Conservation (phyloP, 768 basidiomycete genomes). For the Punctularia strigosozonata region DNA sequence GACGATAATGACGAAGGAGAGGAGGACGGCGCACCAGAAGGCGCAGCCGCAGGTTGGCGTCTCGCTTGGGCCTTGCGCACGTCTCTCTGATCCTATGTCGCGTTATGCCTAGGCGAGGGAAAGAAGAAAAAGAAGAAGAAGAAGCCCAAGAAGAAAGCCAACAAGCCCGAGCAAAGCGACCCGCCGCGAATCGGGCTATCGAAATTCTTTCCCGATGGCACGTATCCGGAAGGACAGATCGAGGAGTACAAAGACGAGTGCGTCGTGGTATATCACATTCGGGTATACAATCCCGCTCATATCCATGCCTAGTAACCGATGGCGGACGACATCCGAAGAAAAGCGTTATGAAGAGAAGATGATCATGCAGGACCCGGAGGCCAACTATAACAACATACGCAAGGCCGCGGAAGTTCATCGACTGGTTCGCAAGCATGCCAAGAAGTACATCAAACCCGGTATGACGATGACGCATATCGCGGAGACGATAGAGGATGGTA, state of each 20-base stretch:
- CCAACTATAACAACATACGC: conserved; percentile 83
- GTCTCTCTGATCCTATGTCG: not conserved
- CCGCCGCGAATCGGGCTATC: conserved; percentile 85
- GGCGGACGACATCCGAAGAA: conserved; percentile 86
- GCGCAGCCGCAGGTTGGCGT: conserved; percentile 10
- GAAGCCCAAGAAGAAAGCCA: conserved; percentile 75
- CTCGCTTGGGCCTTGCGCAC: not conserved
- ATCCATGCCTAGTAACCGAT: conserved; percentile 54
- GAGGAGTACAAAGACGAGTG: conserved; percentile 90
- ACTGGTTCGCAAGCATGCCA: conserved; percentile 75
- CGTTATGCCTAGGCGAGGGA: conserved; percentile 26
- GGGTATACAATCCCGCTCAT: conserved; percentile 3
- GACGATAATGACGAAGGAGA: conserved; percentile 15
- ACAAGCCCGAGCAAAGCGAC: conserved; percentile 72
- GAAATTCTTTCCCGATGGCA: conserved; percentile 78
- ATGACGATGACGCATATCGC: conserved; percentile 93
- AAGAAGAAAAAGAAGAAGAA: conserved; percentile 93
- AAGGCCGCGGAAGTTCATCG: conserved; percentile 94
- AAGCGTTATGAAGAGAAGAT: conserved; percentile 73
- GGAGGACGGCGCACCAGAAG: conserved; percentile 14
- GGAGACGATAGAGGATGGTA: conserved; percentile 86
- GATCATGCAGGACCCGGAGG: conserved; percentile 67
- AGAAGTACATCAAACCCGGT: conserved; percentile 78
- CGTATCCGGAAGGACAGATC: conserved; percentile 86
- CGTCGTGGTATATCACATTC: conserved; percentile 18